Evolutionary conservation across 1,139 yeast species (phyloP).

Genomic region (Yamadazyma epiphylla): DNA sequence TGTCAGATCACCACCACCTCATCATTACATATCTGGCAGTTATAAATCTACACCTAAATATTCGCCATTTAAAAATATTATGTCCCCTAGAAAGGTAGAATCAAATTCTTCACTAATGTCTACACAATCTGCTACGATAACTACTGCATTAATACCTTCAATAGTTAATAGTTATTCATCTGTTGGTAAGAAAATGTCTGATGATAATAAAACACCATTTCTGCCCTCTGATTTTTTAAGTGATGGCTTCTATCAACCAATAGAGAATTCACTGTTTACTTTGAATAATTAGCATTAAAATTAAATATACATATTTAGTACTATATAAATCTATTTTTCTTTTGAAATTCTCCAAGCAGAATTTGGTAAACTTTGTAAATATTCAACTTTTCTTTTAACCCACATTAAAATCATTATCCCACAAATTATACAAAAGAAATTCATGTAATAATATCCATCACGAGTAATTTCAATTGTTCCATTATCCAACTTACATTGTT

Average conservation of each 20-base stretch:
- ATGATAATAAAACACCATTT: slow-evolving; percentile 37
- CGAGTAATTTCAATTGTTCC: slow-evolving; percentile 53
- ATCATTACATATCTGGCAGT: slow-evolving; percentile 22
- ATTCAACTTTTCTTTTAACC: slow-evolving; percentile 56
- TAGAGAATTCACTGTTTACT: slow-evolving; percentile 13
- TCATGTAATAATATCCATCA: slow-evolving; percentile 87
- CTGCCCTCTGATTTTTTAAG: slow-evolving; percentile 41
- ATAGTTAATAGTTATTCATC: slow-evolving; percentile 40
- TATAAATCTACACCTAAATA: slow-evolving; percentile 1
- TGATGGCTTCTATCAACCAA: slow-evolving; percentile 24
- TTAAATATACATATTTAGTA: no score
- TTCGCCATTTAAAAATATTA: slow-evolving; percentile 1
- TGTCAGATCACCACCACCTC: slow-evolving; percentile 20
- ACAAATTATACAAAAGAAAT: slow-evolving; percentile 60
- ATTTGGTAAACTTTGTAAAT: slow-evolving; percentile 60
- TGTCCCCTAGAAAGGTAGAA: slow-evolving; percentile 2
- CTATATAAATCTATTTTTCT: slow-evolving; percentile 4
- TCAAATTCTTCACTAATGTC: slow-evolving; percentile 7
- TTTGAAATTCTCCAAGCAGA: slow-evolving; percentile 62
- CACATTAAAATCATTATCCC: slow-evolving; percentile 71
- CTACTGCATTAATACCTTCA: slow-evolving; percentile 40
- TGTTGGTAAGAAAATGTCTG: slow-evolving; percentile 31
- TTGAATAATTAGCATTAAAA: slow-evolving; percentile 6
- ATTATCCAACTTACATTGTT: slow-evolving; percentile 46
- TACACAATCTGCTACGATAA: slow-evolving; percentile 16